Base-by-base conservation (phyloP, 2,329 filamentous ascomycete genomes). In the Scedosporium apiospermum region DNA sequence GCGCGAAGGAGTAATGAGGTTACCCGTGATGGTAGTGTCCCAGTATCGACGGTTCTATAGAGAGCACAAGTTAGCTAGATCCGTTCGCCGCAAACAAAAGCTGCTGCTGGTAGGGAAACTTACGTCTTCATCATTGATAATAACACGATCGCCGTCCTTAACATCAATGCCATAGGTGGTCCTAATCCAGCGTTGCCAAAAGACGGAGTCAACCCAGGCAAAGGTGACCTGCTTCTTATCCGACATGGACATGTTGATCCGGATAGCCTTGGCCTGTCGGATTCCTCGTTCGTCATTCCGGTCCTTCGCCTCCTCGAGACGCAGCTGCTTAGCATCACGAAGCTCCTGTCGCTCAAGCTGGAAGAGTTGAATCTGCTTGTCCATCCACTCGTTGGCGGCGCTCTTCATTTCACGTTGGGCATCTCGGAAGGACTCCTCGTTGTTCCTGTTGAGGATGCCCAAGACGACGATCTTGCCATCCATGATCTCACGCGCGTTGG, bases 51-150 rank as follows among this genome's bases (percentile, higher is more conserved):
- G 92, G 77, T 91, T 92, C 91, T 96, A 70, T 64, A 30, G 6
- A 59, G 59, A 60, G 71, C 81, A 65, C 64, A 59, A 61, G 61
- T 51, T 21, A 5, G 57, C 9, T 16, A 21, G 9, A n/a, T 44
- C 26, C 9, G 30, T 44, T 53, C 38, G 14, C n/a, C 14, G 51
- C 21, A 26, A 58, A 10, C 18, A 16, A 21, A 4, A 38, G 5
- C 16, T 26, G 16, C 18, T 27, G 16, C 21, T 3, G 6, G 23
- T 16, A 10, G 26, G n/a, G n/a, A 62, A 64, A 81, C 90, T 88
- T 80, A 96, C 92, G 74, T 96, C 92, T 80, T 98, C 91, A 69
- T 99, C 95, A 68, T 97, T 97, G 76, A 99, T 95, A 64, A 99
- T 89, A 62, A 99, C 90, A 65, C 91, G 86, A 74, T 98, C 95